phyloP scores from a whole-genome alignment of 202 grass and related monocot genomes.

The Hordeum pubiflorum region DNA sequence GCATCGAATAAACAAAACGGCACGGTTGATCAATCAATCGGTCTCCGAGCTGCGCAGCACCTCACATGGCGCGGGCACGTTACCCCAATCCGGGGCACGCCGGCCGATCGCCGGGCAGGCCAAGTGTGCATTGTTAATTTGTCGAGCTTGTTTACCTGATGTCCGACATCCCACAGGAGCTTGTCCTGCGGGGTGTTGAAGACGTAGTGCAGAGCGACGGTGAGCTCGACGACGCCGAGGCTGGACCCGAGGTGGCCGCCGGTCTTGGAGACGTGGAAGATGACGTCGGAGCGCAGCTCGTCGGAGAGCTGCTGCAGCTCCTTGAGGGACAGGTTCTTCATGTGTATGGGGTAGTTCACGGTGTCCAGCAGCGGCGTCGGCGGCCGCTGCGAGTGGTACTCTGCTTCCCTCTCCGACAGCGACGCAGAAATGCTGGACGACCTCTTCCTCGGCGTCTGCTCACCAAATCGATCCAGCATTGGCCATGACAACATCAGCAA shows the following conservation, averaged over 20 bases:
- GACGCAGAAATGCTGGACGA: conserved; percentile 42
- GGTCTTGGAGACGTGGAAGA: conserved; percentile 97
- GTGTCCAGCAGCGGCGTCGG: conserved; percentile 89
- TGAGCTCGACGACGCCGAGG: conserved; percentile 86
- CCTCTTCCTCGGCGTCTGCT: conserved; percentile 34
- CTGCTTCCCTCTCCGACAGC: conserved; percentile 54
- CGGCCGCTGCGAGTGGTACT: conserved; percentile 71
- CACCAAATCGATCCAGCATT: not conserved
- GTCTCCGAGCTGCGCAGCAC: not conserved
- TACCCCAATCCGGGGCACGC: not conserved
- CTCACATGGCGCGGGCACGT: conserved; percentile 21
- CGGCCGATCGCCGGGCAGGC: not conserved
- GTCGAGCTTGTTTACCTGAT: conserved; percentile 42
- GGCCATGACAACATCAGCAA: not conserved
- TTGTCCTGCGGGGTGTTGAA: conserved; percentile 86
- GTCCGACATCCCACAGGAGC: conserved; percentile 92
- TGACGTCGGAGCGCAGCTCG: conserved; percentile 88
- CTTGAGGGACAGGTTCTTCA: conserved; percentile 90
- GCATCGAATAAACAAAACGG: conserved; percentile 10
- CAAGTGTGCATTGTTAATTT: not conserved
- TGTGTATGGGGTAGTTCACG: conserved; percentile 82
- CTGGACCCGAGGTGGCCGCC: conserved; percentile 91
- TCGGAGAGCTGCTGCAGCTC: conserved; percentile 88
- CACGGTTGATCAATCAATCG: not conserved
- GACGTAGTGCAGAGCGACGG: conserved; percentile 86